phyloP scores from a whole-genome alignment of 345 rosid species.

The thale cress (Arabidopsis thaliana) region TAIR10.1 NC_003074.8:20564001-20564500 shows the following conservation, averaged over 20 bases:
- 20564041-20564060: neutral
- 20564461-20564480: neutral
- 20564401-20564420: conserved; percentile 65
- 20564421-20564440: conserved; percentile 44
- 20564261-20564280: neutral
- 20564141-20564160: neutral
- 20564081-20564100: conserved; percentile 14
- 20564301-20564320: conserved; percentile 8
- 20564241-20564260: neutral
- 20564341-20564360: conserved; percentile 53
- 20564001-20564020: neutral
- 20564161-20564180: neutral
- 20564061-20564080: neutral
- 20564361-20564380: conserved; percentile 74
- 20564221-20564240: conserved; percentile 2
- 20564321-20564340: neutral
- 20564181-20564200: conserved; percentile 26
- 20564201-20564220: conserved; percentile 26
- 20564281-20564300: conserved; percentile 7
- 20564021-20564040: conserved; percentile 7
- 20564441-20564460: conserved; percentile 2
- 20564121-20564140: conserved; percentile 14
- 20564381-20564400: conserved; percentile 68
- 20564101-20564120: conserved; percentile 29
- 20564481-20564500: neutral